These are phyloP conservation scores for Karstenula rhodostoma DNA, from an alignment of 2,329 filamentous ascomycete species.

Conservation along the genomic window DNA sequence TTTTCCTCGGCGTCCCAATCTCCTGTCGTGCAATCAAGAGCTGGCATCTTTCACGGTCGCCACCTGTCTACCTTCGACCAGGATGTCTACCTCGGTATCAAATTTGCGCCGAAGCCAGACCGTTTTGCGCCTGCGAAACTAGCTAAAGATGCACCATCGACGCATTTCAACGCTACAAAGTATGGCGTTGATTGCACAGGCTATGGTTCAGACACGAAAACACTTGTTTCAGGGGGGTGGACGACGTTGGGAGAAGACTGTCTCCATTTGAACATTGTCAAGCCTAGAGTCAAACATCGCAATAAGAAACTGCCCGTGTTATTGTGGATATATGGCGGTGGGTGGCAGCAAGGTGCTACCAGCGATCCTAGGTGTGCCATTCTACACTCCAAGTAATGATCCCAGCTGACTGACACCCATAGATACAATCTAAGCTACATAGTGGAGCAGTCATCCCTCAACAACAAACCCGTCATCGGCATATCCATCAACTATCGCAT, in stretches of 20 bases:
- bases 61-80: slow-evolving; percentile 39
- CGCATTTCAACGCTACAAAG: slow-evolving; percentile 28
- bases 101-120: slow-evolving; percentile 38
- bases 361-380: slow-evolving; percentile 38
- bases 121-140: slow-evolving; percentile 36
- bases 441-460: slow-evolving; percentile 39
- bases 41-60: slow-evolving; percentile 39
- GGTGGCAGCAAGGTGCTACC: slow-evolving; percentile 43
- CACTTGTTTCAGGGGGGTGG: slow-evolving; percentile 31
- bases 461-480: slow-evolving; percentile 41
- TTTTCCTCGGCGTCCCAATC: slow-evolving; percentile 2
- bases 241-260: slow-evolving; percentile 54
- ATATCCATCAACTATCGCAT: slow-evolving; percentile 58
- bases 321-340: slow-evolving; percentile 46
- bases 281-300: slow-evolving; percentile 28
- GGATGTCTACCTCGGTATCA: slow-evolving; percentile 41
- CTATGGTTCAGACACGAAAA: slow-evolving; percentile 37
- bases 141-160: slow-evolving; percentile 21
- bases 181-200: slow-evolving; percentile 40
- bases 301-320: slow-evolving; percentile 31
- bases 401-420: not conserved
- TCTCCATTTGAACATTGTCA: slow-evolving; percentile 50
- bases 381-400: rapidly evolving
- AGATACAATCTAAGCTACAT: slow-evolving; percentile 45
- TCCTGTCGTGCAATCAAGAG: slow-evolving; percentile 31